Evolutionary conservation across 2,329 filamentous ascomycete species (phyloP).

Genomic region (Exophiala viscosa): DNA sequence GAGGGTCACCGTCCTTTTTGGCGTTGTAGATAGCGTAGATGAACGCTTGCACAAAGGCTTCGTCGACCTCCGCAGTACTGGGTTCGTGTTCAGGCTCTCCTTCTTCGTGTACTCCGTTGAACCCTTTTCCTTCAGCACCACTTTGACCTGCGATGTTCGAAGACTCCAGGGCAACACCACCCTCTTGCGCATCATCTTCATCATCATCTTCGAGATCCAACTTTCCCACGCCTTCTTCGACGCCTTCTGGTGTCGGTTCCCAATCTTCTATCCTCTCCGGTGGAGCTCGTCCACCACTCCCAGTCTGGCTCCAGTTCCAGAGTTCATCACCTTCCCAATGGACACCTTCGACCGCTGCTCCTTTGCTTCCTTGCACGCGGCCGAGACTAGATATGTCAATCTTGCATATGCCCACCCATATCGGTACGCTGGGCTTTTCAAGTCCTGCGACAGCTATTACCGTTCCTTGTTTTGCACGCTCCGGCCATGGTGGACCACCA

Average conservation of each 20-base stretch:
- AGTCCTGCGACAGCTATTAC: conserved; percentile 62
- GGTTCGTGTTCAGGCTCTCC: conserved; percentile 49
- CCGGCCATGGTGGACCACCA: conserved; percentile 61
- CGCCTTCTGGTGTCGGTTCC: conserved; percentile 33
- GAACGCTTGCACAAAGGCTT: conserved; percentile 62
- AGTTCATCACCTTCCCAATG: conserved; percentile 68
- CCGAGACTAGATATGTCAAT: conserved; percentile 57
- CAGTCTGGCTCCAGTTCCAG: conserved; percentile 60
- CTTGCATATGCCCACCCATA: conserved; percentile 62
- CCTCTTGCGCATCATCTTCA: conserved; percentile 40
- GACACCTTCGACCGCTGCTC: conserved; percentile 61
- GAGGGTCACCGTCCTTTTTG: conserved; percentile 53
- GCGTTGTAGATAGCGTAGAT: conserved; percentile 60
- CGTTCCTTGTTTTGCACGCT: conserved; percentile 55
- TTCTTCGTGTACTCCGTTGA: conserved; percentile 16
- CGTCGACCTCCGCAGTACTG: conserved; percentile 63
- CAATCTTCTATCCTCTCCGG: conserved; percentile 55
- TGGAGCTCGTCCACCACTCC: conserved; percentile 50
- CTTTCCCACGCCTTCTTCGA: conserved; percentile 40
- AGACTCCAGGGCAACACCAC: conserved; percentile 42
- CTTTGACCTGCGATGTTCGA: conserved; percentile 31
- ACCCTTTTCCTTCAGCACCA: conserved; percentile 17
- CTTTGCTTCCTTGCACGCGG: conserved; percentile 57
- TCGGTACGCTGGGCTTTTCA: conserved; percentile 57
- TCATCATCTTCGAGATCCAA: conserved; percentile 43